Conservation (phyloP, 768 basidiomycete species). For the Rhodotorula graminis region DNA sequence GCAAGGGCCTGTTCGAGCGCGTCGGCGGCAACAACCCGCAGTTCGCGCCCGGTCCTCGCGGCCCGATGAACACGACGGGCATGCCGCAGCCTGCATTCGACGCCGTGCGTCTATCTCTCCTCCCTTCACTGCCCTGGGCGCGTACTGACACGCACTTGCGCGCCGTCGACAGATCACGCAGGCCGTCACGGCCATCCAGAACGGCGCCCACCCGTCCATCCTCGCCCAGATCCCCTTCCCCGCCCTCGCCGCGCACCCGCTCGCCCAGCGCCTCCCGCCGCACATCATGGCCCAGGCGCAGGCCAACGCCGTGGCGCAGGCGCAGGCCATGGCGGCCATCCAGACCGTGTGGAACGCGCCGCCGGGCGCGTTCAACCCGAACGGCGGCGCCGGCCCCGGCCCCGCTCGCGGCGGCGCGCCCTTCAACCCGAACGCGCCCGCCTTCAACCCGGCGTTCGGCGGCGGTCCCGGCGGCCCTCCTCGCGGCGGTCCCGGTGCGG, state of each 20-base stretch:
- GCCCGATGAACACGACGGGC: slow-evolving; percentile 20
- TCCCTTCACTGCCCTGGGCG: no score
- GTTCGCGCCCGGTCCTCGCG: slow-evolving; percentile 22
- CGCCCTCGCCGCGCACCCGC: slow-evolving; percentile 23
- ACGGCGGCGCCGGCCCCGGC: no score
- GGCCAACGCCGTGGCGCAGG: slow-evolving; percentile 34
- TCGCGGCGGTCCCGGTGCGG: no score
- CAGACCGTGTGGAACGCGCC: slow-evolving; percentile 33
- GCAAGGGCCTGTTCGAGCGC: slow-evolving; percentile 29
- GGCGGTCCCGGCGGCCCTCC: slow-evolving; percentile 23
- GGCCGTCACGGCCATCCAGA: slow-evolving; percentile 27
- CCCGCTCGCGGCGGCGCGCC: no score
- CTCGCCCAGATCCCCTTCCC: slow-evolving; percentile 33
- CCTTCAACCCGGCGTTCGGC: slow-evolving; percentile 21
- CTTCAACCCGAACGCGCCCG: slow-evolving; percentile 12
- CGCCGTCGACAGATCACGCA: slow-evolving; percentile 26
- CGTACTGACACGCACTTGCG: background rate
- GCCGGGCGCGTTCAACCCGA: slow-evolving; percentile 12
- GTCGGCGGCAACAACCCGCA: slow-evolving; percentile 32
- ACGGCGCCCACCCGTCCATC: slow-evolving; percentile 31
- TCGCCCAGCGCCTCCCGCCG: slow-evolving; percentile 20
- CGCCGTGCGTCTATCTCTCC: slow-evolving; percentile 10
- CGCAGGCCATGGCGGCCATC: slow-evolving; percentile 36
- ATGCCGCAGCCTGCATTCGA: slow-evolving; percentile 33
- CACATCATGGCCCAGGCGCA: slow-evolving; percentile 34